Evolutionary conservation across 1,139 yeast genomes (phyloP), one percentile per base, ranked within the genome.

Genomic region (Chernovozyma sophiae-reginae): DNA sequence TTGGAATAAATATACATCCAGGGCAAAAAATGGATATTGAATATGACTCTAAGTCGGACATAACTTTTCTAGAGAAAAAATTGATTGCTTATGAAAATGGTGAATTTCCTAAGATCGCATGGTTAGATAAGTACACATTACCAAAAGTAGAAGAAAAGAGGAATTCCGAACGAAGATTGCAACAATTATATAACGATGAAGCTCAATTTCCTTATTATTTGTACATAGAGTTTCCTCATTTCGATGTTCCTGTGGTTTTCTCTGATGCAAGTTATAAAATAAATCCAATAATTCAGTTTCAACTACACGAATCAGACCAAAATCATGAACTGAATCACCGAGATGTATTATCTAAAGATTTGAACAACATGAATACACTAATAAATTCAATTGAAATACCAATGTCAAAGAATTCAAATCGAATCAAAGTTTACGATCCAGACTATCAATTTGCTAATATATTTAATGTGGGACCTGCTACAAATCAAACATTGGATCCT

Each of bases 231-330:
- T 69, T 86, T 32, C 83, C 85, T 4, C 77, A 78, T 42, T 87
- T 85, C 59, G 94, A 85, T 46, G 65, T 85, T 22, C 96, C 96
- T 0, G 74, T 90, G 2, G 86, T 90, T 0, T 90, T 73, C 55
- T 78, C 90, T 1, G 95, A 86, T 49, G 56, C 65, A 8, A 53
- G 61, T 1, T 62, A 56, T 36, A 36, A 44, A 4, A 38, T 56
- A 0, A 42, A 42, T 18, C 38, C 49, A 4, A 26, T 40, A 13
- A 4, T 15, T 12, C 15, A 20, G 33, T 39, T 22, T 39, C 40
- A 20, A 39, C 43, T 10, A 35, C 6, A 6, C 43, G 4, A 27
- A 40, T 27, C 34, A 38, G 28, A 26, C 35, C 19, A 24, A 24
- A 16, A 35, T 38, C 17, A 28, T 40, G 14, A 34, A 31, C 14